phyloP scores from a whole-genome alignment of 2,329 filamentous ascomycete genomes.

The Penicillium thymicola region DNA sequence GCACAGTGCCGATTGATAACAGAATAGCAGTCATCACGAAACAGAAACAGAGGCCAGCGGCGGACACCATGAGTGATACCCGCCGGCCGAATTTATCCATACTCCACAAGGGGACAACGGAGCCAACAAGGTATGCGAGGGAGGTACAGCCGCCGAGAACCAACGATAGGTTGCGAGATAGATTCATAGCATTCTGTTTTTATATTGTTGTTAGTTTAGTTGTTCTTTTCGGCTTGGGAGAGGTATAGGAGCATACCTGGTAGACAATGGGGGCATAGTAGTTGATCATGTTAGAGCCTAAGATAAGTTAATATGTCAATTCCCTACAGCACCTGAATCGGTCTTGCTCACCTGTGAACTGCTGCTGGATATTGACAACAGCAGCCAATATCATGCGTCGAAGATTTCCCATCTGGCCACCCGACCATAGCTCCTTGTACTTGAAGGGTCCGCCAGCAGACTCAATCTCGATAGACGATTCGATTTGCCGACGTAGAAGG shows the following conservation, averaged over 20 bases:
- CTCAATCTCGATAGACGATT: constrained; percentile 38
- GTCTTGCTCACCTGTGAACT: constrained; percentile 29
- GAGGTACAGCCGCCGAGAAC: constrained; percentile 50
- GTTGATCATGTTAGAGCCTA: constrained; percentile 38
- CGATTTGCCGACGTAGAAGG: constrained; percentile 22
- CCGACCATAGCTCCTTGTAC: constrained; percentile 36
- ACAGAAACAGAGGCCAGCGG: constrained; percentile 44
- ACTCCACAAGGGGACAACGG: constrained; percentile 41
- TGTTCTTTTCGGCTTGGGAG: not conserved
- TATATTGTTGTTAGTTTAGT: not conserved
- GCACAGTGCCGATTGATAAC: constrained; percentile 31
- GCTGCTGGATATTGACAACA: constrained; percentile 37
- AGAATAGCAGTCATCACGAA: constrained; percentile 43
- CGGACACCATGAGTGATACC: constrained; percentile 40
- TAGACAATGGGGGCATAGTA: constrained; percentile 44
- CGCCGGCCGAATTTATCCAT: constrained; percentile 45
- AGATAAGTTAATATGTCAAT: not conserved
- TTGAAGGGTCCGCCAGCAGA: constrained; percentile 33
- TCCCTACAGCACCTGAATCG: accelerated
- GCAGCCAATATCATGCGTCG: constrained; percentile 34
- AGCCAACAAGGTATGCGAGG: constrained; percentile 41
- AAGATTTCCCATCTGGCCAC: constrained; percentile 32
- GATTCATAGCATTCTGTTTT: constrained; percentile 31
- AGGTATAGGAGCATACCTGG: constrained; percentile 13
- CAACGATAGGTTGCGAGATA: constrained; percentile 49